Evolutionary conservation across 1,284 basidiomycete genomes (phyloP).

Genomic region (Wolfiporia cocos): DNA sequence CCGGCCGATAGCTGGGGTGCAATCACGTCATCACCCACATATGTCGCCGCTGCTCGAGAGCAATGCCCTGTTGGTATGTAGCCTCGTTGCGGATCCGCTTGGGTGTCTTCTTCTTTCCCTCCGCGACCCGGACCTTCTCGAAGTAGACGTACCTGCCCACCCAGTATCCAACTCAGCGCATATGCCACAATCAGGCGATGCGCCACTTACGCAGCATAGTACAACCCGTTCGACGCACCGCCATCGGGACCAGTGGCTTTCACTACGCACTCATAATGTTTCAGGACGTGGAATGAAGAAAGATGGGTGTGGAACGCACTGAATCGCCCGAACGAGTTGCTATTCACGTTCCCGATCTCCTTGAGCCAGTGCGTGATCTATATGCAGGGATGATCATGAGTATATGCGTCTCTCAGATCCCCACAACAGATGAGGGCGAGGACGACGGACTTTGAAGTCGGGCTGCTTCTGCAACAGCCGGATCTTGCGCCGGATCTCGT

Average conservation of each 20-base stretch:
- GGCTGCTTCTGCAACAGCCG: constrained; percentile 34
- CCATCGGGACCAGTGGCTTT: constrained; percentile 32
- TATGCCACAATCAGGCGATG: no score
- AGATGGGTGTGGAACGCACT: constrained; percentile 24
- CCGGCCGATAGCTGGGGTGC: no score
- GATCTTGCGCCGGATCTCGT: constrained; percentile 43
- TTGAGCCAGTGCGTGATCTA: constrained; percentile 40
- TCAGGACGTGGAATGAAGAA: not conserved
- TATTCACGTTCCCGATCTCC: constrained; percentile 42
- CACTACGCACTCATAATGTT: constrained; percentile 26
- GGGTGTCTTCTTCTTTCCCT: constrained; percentile 42
- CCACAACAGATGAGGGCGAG: no score
- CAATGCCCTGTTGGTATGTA: constrained; percentile 24
- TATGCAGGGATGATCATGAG: no score
- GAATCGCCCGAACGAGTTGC: constrained; percentile 40
- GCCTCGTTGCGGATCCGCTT: constrained; percentile 32
- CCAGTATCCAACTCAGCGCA: no score
- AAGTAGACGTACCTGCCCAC: constrained; percentile 38
- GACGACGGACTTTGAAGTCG: constrained; percentile 31
- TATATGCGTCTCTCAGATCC: no score
- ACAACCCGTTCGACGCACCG: constrained; percentile 38
- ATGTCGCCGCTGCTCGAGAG: constrained; percentile 25
- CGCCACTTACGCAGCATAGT: constrained; percentile 36
- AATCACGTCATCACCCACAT: no score
- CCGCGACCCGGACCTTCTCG: constrained; percentile 39